phyloP scores from a whole-genome alignment of 805 yeast genomes.

The Zygotorulaspora danielsina region DNA sequence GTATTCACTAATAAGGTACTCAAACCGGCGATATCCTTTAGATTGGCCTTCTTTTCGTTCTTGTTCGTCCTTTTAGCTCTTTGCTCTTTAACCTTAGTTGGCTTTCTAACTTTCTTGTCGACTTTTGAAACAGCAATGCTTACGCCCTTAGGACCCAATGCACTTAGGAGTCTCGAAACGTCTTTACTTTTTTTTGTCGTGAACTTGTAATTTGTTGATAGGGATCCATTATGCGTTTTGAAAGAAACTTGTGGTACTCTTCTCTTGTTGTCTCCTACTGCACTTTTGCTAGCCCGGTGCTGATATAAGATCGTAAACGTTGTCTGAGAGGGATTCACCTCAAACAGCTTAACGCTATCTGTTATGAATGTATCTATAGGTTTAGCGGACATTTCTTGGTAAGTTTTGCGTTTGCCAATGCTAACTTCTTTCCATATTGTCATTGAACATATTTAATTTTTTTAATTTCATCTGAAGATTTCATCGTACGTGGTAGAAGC shows the following conservation, averaged over 20 bases:
- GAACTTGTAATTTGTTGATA: constrained; percentile 58
- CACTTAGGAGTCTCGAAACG: constrained; percentile 64
- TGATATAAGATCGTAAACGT: constrained; percentile 36
- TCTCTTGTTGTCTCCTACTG: constrained; percentile 12
- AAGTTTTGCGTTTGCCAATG: too few relatives aligned
- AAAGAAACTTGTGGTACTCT: constrained; percentile 33
- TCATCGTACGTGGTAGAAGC: not conserved
- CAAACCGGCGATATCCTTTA: constrained; percentile 27
- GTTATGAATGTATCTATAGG: constrained; percentile 42
- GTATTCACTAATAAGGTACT: constrained; percentile 29
- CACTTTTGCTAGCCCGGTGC: constrained; percentile 27
- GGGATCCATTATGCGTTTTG: constrained; percentile 60
- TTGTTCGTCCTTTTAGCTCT: constrained; percentile 5
- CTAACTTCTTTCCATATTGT: too few relatives aligned
- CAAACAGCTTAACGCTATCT: constrained; percentile 40
- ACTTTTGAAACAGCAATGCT: constrained; percentile 27
- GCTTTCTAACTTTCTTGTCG: constrained; percentile 17
- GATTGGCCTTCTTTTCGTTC: constrained; percentile 9
- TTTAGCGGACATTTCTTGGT: constrained; percentile 23
- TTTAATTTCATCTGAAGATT: not conserved
- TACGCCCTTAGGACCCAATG: constrained; percentile 68
- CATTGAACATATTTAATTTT: too few relatives aligned
- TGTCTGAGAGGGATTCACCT: constrained; percentile 41
- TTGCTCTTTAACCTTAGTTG: constrained; percentile 7
- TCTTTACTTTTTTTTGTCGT: constrained; percentile 64